Evolutionary conservation across 2,329 filamentous ascomycete species (phyloP), one percentile per base, ranked within the genome.

Genomic region (Talaromyces pinophilus): DNA sequence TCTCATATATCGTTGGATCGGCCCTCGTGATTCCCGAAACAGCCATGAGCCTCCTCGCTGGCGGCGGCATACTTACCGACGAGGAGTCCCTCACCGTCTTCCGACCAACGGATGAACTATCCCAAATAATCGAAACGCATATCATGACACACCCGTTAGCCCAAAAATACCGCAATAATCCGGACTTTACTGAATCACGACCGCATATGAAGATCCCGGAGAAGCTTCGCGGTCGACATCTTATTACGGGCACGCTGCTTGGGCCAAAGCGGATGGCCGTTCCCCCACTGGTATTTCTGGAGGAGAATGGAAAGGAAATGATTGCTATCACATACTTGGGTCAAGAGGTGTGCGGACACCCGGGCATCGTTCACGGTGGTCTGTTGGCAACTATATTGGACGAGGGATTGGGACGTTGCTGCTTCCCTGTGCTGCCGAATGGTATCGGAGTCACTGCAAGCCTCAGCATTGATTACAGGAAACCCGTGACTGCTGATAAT

Each of bases 321-420:
- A 87, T 93, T 5, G 87, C 88, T 15, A 85, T 98, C 50, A 85
- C 89, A 63, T 93, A 93, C 75, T 84, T 97, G 0, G 94, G 94
- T 1, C 80, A 84, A 2, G 88, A 92, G 72, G 82, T 98, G 48
- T 97, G 92, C 75, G 94, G 94, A 1, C 93, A 98, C 77, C 91
- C 92, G 5, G 92, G 91, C 2, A 92, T 98, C 69, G 86, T 97
- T 6, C 95, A 98, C 77, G 94, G 94, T 61, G 94, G 94, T 0
- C 82, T 97, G 70, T 82, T 98, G 65, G 94, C 94, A n/a, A 97
- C 94, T 13, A 85, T 98, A 76, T 82, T 98, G 63, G 94, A 98
- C 75, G 94, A 98, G 78, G 92, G 92, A 0, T 82, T 98, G 52
- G 94, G 91, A 38, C 85, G 92, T 64, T 96, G 92, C 78, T 96